Base-by-base conservation (phyloP, 176 grass and related monocot species). In the Tillandsia fasciculata region DNA sequence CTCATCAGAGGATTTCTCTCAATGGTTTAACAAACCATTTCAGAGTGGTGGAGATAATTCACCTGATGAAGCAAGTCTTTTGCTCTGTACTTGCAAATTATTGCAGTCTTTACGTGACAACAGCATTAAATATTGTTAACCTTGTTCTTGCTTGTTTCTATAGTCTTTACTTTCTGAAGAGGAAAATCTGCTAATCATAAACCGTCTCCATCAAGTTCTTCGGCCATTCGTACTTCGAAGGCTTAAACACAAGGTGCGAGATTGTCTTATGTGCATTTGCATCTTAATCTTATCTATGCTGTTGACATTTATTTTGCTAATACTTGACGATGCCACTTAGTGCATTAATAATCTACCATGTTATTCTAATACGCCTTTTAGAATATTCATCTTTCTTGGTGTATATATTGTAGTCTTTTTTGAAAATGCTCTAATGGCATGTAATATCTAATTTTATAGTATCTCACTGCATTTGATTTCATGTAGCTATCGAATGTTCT, bases 21-120 rank as follows among this genome's bases (percentile, higher is more conserved):
- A 99, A 73, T 99, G 94, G 94, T 99, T 99, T 79, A 99, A 99
- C 79, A 93, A 99, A 80, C 94, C 94, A 79, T 99, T 99, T 71
- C 89, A 93, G 79, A 72, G 89, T 64, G 87, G 71, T 74, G 84
- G 80, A 59, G 94, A 99, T 77, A 99, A 82, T 78, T 86, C 84
- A 75, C 72, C 84, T 11, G 94, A 99, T 88, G 84, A 99, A 78
- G 94, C 92, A 85, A 70, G 50, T 8, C 68, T 73, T 79, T 15
- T 53, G 17, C 67, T 22, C 67, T 54, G 73, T 76, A 14, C 33
- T 66, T 53, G 23, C n/a, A 61, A 61, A 42, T 42, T 42, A 42
- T 42, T 42, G 33, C 33, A 42, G 33, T 42, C 33, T 42, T 42
- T 42, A 42, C 33, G 3, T 7, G 33, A 42, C 7, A 42, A 42